Base-by-base conservation (phyloP, 2,329 filamentous ascomycete species). In the Didymellaceae sp. region DNA sequence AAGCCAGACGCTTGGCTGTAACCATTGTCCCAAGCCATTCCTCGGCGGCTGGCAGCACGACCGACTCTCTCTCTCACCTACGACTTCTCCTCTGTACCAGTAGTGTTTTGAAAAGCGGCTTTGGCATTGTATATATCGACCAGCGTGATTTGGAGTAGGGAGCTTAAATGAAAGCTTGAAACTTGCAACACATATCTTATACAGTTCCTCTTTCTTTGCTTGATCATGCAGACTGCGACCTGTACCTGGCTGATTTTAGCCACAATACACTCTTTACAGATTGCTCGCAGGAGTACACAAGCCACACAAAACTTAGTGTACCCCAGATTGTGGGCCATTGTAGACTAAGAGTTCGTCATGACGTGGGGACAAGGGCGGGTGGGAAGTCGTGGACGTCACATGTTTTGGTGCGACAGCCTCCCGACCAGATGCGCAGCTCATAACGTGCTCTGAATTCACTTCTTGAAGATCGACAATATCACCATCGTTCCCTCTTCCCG, bases 11-110 rank as follows among this genome's bases (percentile, higher is more conserved):
- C 26, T 39, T 45, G 25, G 25, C 4, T 6, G 7, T 14, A 4
- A 11, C 11, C 3, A 30, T 13, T 9, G 9, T 8, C n/a, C 30
- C 20, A 41, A 30, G 34, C 42, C 46, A 57, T 61, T 58, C 49
- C 2, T 39, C 21, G 59, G 62, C 55, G 62, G 63, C 62, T 55
- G 43, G 54, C 32, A 44, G 43, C 24, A 48, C 40, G 38, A 45
- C 33, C 18, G 28, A 37, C 35, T 35, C n/a, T n/a, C n/a, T 39
- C 20, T 44, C 42, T 43, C 39, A 41, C 34, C 33, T 52, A 33
- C 43, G 38, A 52, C 38, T n/a, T 40, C 3, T 61, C n/a, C n/a
- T n/a, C n/a, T 62, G 57, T 62, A 63, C 18, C 24, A 49, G 30
- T 59, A 63, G 34, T 51, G 28, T 54, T 41, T 10, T 7, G 14